These are phyloP conservation scores for Botrytis byssoidea DNA, from an alignment of 2,329 filamentous ascomycete genomes.

Conservation along the genomic window DNA sequence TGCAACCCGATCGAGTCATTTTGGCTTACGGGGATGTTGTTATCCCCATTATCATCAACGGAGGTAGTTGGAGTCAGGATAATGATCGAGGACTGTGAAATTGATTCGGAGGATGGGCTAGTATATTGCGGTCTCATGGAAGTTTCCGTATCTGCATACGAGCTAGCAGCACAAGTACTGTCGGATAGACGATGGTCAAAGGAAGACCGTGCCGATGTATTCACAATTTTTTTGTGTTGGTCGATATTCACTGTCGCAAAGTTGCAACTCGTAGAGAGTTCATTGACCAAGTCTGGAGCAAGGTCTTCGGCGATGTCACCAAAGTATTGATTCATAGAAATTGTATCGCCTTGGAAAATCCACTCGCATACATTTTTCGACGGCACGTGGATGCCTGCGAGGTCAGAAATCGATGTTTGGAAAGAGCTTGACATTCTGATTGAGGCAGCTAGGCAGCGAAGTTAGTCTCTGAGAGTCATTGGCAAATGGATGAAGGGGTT, in stretches of 20 bases:
- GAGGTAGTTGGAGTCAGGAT: not conserved
- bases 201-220: not conserved
- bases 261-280: not conserved
- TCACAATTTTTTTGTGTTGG: not conserved
- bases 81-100: not conserved
- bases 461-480: not conserved
- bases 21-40: not conserved
- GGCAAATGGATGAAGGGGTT: slow-evolving; percentile 1
- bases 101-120: not conserved
- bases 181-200: not conserved
- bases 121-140: not conserved
- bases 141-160: not conserved
- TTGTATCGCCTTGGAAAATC: slow-evolving; percentile 1
- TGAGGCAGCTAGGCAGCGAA: not conserved
- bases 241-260: not conserved
- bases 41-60: not conserved
- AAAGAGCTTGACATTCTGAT: not conserved
- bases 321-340: not conserved
- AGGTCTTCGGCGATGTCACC: not conserved
- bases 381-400: not conserved
- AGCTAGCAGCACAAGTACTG: not conserved
- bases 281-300: not conserved
- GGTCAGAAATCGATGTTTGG: not conserved
- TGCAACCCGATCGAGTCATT: not conserved
- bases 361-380: not conserved